phyloP scores from a whole-genome alignment of 768 basidiomycete genomes.

The Floccularia luteovirens region DNA sequence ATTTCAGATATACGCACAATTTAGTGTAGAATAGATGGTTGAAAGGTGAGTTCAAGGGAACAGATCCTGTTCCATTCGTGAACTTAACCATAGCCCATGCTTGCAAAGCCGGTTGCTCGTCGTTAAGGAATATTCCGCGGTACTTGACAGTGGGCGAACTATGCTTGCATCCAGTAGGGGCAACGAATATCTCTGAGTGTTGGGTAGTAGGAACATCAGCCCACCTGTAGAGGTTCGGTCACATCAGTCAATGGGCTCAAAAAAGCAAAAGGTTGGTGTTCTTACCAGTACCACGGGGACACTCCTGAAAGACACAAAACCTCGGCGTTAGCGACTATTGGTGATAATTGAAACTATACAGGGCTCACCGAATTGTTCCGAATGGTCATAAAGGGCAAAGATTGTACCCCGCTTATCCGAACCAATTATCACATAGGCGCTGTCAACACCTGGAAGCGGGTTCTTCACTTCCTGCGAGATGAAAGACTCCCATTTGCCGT shows the following conservation, averaged over 20 bases:
- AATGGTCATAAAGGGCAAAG: constrained; percentile 58
- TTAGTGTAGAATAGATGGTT: constrained; percentile 54
- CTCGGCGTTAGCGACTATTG: constrained; percentile 2
- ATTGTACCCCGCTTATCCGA: constrained; percentile 66
- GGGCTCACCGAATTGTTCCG: constrained; percentile 66
- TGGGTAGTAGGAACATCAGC: constrained; percentile 63
- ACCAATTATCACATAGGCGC: constrained; percentile 63
- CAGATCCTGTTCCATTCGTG: constrained; percentile 51
- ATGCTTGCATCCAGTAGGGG: constrained; percentile 39
- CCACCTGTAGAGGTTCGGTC: constrained; percentile 39
- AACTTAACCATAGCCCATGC: constrained; percentile 69
- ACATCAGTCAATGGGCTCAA: constrained; percentile 2
- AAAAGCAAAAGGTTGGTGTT: constrained; percentile 4
- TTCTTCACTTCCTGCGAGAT: constrained; percentile 42
- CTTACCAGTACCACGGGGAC: constrained; percentile 63
- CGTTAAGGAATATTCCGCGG: constrained; percentile 68
- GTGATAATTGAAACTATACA: constrained; percentile 8
- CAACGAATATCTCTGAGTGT: constrained; percentile 40
- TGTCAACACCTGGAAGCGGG: constrained; percentile 47
- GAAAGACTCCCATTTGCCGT: constrained; percentile 65
- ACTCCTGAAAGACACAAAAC: constrained; percentile 31
- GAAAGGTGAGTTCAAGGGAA: constrained; percentile 47
- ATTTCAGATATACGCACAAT: constrained; percentile 21
- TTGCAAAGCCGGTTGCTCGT: constrained; percentile 66
- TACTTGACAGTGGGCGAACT: constrained; percentile 64